Conservation (phyloP, 805 yeast species). For the Schizosaccharomyces cryophilus region DNA sequence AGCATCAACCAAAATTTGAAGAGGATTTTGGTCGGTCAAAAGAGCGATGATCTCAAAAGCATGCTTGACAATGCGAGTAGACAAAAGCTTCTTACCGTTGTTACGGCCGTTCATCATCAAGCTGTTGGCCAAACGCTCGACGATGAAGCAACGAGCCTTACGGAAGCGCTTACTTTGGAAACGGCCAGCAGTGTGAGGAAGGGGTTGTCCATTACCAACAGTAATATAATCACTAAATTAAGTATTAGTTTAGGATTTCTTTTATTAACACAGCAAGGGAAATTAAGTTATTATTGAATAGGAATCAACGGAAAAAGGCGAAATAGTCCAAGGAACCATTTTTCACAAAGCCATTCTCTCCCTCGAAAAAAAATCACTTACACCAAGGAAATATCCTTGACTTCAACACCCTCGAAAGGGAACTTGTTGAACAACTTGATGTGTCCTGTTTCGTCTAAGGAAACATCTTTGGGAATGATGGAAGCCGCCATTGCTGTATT, state of each 20-base stretch:
- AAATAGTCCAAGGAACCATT: no score
- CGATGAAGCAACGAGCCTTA: constrained; percentile 98
- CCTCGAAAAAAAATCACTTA: not conserved
- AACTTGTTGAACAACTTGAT: constrained; percentile 79
- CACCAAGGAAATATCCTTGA: constrained; percentile 91
- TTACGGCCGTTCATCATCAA: constrained; percentile 99
- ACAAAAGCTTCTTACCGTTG: constrained; percentile 99
- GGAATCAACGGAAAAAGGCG: not conserved
- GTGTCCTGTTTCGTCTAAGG: not conserved
- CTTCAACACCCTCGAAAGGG: constrained; percentile 94
- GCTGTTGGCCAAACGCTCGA: constrained; percentile 98
- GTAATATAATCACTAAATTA: constrained; percentile 57
- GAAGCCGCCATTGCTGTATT: not conserved
- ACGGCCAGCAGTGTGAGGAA: constrained; percentile 98
- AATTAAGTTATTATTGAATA: no score
- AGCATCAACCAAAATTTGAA: constrained; percentile 97
- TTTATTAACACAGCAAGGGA: not conserved
- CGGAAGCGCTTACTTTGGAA: constrained; percentile 98
- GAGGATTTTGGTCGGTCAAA: constrained; percentile 96
- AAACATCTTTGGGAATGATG: not conserved
- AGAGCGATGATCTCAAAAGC: constrained; percentile 93
- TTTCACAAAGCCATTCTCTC: no score
- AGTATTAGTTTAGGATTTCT: not conserved
- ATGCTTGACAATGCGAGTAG: constrained; percentile 98
- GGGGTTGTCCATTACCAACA: constrained; percentile 91